These are phyloP conservation scores for Arthrobotrys entomopaga DNA, from an alignment of 2,329 filamentous ascomycete species.

Conservation along the genomic window DNA sequence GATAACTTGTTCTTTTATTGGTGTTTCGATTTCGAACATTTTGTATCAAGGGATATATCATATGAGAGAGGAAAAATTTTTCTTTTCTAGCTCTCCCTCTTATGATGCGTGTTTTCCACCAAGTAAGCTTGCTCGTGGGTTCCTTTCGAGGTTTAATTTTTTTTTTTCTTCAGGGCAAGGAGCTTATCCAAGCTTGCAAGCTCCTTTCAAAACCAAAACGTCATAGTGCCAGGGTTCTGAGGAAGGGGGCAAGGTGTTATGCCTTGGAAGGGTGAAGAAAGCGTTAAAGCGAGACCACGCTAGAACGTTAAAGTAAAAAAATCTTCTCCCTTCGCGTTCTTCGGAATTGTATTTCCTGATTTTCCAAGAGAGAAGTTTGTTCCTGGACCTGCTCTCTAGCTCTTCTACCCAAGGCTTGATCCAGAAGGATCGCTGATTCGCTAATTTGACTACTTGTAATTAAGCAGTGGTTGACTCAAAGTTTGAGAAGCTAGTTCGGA, in stretches of 20 bases:
- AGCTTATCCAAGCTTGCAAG: slow-evolving; percentile 9
- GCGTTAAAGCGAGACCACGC: background rate
- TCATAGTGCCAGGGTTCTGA: slow-evolving; percentile 39
- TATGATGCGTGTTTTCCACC: background rate
- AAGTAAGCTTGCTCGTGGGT: slow-evolving; percentile 5
- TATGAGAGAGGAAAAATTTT: slow-evolving; percentile 1
- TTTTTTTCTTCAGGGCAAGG: background rate
- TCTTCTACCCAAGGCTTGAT: slow-evolving; percentile 10
- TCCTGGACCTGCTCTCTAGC: slow-evolving; percentile 23
- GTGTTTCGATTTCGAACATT: no score
- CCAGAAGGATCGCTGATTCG: slow-evolving; percentile 3
- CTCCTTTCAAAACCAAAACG: slow-evolving; percentile 17
- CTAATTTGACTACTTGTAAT: no score
- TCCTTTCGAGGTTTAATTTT: slow-evolving; percentile 9
- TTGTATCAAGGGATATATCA: background rate
- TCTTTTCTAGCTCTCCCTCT: background rate
- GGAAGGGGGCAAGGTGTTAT: slow-evolving; percentile 21
- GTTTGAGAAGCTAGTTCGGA: no score
- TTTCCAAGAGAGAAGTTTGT: slow-evolving; percentile 17
- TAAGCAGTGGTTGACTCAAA: no score
- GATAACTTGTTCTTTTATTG: background rate
- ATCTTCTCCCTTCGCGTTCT: slow-evolving; percentile 24
- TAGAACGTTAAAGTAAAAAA: slow-evolving; percentile 7
- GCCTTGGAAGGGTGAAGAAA: slow-evolving; percentile 21
- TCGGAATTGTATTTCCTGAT: slow-evolving; percentile 19